A percentile compares a stretch with the other conserved stretches of the same genome.
phyloP scores from a whole-genome alignment of 2,329 filamentous ascomycete species.

The Pseudomassariella vexata region DNA sequence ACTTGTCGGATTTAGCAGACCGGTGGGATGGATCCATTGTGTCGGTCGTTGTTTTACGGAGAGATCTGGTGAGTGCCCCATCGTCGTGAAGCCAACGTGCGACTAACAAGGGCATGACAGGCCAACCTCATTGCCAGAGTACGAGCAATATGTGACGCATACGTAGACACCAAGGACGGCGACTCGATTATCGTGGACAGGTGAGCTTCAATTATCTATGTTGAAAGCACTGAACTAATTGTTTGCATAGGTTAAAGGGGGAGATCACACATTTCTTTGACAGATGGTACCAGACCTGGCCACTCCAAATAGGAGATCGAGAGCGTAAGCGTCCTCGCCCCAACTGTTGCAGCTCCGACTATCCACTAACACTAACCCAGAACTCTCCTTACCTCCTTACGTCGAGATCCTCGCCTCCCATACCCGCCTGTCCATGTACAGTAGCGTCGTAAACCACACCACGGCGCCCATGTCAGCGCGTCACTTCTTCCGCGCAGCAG shows the following conservation, averaged over 20 bases:
- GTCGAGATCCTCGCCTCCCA: constrained; percentile 71
- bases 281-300: constrained; percentile 40
- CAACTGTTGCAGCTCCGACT: too few relatives aligned
- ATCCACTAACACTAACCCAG: constrained; percentile 21
- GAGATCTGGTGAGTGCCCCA: constrained; percentile 50
- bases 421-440: constrained; percentile 68
- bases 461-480: constrained; percentile 66
- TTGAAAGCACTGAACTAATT: too few relatives aligned
- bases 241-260: constrained; percentile 18
- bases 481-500: constrained; percentile 66
- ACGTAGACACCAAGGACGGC: constrained; percentile 39
- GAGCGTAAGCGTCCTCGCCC: constrained; percentile 28
- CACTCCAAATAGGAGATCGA: constrained; percentile 38
- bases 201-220: constrained; percentile 25
- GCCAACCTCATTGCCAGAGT: constrained; percentile 53
- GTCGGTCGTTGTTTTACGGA: constrained; percentile 63
- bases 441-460: constrained; percentile 68
- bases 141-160: constrained; percentile 53
- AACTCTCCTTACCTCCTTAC: constrained; percentile 60
- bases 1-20: constrained; percentile 56
- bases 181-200: constrained; percentile 49
- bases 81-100: too few relatives aligned
- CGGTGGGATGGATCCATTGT: constrained; percentile 65
- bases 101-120: too few relatives aligned
- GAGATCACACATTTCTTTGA: constrained; percentile 27